Evolutionary conservation across 148 eudicot genomes (phyloP).

Genomic region (Drosera capensis): DNA sequence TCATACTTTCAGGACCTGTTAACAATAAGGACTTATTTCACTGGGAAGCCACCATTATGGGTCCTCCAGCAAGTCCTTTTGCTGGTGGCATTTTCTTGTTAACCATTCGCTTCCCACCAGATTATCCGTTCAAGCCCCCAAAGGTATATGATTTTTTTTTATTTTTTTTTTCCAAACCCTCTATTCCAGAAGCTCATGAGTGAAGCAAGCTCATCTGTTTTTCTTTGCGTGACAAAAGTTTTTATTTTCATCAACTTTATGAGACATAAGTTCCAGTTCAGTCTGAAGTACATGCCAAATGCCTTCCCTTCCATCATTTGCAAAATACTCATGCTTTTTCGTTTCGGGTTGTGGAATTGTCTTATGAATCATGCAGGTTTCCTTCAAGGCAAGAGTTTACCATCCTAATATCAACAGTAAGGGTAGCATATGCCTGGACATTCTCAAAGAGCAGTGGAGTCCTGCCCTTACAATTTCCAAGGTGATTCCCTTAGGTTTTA

Average conservation of each 20-base stretch:
- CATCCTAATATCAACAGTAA: slow-evolving; percentile 58
- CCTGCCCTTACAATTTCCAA: slow-evolving; percentile 61
- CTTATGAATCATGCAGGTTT: slow-evolving; percentile 17
- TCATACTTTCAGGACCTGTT: slow-evolving; percentile 41
- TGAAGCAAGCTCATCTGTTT: neutral
- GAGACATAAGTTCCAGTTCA: neutral
- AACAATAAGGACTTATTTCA: slow-evolving; percentile 39
- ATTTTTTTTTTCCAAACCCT: neutral
- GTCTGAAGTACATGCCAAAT: neutral
- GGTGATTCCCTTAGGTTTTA: slow-evolving; percentile 9
- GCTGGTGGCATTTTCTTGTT: slow-evolving; percentile 51
- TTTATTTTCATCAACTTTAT: neutral
- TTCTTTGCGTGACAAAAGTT: neutral
- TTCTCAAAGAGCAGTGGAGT: slow-evolving; percentile 61
- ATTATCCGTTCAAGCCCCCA: slow-evolving; percentile 64
- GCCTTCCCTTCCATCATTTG: neutral
- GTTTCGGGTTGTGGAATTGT: neutral
- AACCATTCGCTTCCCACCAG: slow-evolving; percentile 41
- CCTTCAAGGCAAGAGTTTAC: slow-evolving; percentile 48
- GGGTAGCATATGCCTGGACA: slow-evolving; percentile 56
- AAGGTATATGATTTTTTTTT: slow-evolving; percentile 18
- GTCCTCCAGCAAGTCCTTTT: slow-evolving; percentile 47
- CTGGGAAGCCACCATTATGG: slow-evolving; percentile 58
- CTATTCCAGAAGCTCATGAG: too few species aligned
- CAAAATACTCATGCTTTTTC: neutral